A percentile compares a stretch with the other conserved stretches of the same genome.
Conservation (phyloP, 2,329 filamentous ascomycete species). For the Stachybotrys chartarum region DNA sequence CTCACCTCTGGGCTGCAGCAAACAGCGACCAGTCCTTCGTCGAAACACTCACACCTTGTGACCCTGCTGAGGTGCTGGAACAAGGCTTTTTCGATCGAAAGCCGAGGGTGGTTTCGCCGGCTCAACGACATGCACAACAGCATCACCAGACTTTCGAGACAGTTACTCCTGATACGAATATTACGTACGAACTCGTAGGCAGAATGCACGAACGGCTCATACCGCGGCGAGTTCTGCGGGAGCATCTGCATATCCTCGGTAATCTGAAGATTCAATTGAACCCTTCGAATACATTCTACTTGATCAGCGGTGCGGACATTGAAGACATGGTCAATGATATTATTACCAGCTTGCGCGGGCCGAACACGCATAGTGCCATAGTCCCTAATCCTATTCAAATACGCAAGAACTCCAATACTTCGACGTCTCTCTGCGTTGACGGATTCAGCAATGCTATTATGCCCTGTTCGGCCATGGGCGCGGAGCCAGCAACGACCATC, state of each 20-base stretch:
- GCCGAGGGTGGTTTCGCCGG: too few relatives aligned
- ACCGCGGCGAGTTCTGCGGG: not conserved
- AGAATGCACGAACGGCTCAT: not conserved
- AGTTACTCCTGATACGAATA: not conserved
- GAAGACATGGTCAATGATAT: conserved; percentile 13
- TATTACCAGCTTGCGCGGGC: conserved; percentile 8
- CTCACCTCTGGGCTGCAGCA: too few relatives aligned
- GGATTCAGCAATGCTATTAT: conserved; percentile 14
- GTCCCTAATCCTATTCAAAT: not conserved
- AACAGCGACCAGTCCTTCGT: not conserved
- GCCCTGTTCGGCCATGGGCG: conserved; percentile 11
- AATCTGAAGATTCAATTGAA: not conserved
- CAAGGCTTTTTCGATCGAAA: not conserved
- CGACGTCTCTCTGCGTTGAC: conserved; percentile 2
- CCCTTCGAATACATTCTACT: conserved; percentile 6
- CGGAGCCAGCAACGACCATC: conserved; percentile 26
- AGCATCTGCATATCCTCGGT: not conserved
- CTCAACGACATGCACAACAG: not conserved
- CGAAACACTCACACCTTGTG: not conserved
- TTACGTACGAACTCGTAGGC: not conserved
- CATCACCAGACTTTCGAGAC: not conserved
- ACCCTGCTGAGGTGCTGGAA: not conserved
- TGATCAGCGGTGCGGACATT: conserved; percentile 14
- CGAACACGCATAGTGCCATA: not conserved
- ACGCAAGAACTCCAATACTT: not conserved